Conservation (phyloP, 768 basidiomycete genomes). For the Amanita subjunquillea region DNA sequence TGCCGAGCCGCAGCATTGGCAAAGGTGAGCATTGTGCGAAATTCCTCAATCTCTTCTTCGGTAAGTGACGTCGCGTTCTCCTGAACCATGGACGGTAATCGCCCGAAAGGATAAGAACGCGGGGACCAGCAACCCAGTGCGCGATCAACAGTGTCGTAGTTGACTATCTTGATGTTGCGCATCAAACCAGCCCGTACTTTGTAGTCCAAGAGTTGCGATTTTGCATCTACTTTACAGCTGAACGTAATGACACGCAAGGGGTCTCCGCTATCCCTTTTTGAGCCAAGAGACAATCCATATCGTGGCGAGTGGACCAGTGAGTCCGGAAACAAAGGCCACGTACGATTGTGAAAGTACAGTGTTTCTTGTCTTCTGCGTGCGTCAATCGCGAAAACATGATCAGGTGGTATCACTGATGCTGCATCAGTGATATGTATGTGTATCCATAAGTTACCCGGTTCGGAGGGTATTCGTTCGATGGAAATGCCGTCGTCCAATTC, state of each 20-base stretch:
- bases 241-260: conserved; percentile 66
- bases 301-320: conserved; percentile 34
- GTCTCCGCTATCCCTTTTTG: conserved; percentile 17
- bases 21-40: conserved; percentile 17
- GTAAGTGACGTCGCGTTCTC: conserved; percentile 3
- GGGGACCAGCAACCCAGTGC: conserved; percentile 23
- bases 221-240: conserved; percentile 54
- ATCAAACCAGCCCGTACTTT: conserved; percentile 65
- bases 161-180: conserved; percentile 50
- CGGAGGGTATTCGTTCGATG: conserved; percentile 52
- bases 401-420: conserved; percentile 64
- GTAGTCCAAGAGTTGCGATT: conserved; percentile 61
- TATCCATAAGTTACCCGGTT: conserved; percentile 62
- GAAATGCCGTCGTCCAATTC: conserved; percentile 95
- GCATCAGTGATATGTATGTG: conserved; percentile 95
- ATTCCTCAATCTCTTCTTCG: conserved; percentile 17
- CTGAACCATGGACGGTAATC: conserved; percentile 3
- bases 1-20: conserved; percentile 8
- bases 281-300: conserved; percentile 31
- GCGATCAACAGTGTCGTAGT: conserved; percentile 61
- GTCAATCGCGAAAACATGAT: conserved; percentile 45
- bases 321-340: conserved; percentile 66
- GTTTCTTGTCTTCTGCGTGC: conserved; percentile 46
- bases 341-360: conserved; percentile 54
- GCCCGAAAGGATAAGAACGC: conserved; percentile 30